Evolutionary conservation across 441 rosid genomes (phyloP), one percentile per base, ranked within the genome.

Genomic region (Jatropha podagrica): DNA sequence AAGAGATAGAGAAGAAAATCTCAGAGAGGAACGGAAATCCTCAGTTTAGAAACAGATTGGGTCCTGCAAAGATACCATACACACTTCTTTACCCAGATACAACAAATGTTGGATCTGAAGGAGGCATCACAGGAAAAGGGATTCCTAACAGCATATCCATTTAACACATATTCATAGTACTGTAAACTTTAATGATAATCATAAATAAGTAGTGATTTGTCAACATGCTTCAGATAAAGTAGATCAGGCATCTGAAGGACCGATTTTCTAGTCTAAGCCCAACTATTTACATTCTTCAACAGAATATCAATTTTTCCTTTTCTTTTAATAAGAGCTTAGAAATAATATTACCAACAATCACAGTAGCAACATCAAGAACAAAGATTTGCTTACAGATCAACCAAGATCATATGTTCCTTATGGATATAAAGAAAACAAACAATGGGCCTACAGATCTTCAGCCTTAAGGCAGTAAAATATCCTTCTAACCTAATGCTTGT

Each of bases 141-240:
- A 85, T 89, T 54, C 93, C 94, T 26, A 89, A 85, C 74, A 88
- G 90, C 79, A 81, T 85, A 75, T 84, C 91, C 61, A 86, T 87
- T 58, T 91, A 76, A 80, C 23, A 64, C 7, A 60, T 52, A 11
- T 46, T 41, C 54, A 66, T 14, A 13, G 55, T 66, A 77, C 18
- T 60, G 27, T 40, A 38, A 54, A 26, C 42, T 54, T 41, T 18
- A 26, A 65, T 20, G 10, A 68, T 7, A 61, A 4, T 4, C 9
- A 52, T 27, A 72, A 65, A 18, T 2, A 20, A 23, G 8, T 3
- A 23, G 41, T 46, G 20, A 26, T 40, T 54, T 20, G 41, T 60
- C 54, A 74, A 55, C 23, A 42, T 7, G 10, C 48, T 54, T 54
- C 4, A 32, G 5, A n/a, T 4, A 38, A 18, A 48, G 23, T 23